Conservation (phyloP, 2,329 filamentous ascomycete species). For the Aureobasidium sp. region DNA sequence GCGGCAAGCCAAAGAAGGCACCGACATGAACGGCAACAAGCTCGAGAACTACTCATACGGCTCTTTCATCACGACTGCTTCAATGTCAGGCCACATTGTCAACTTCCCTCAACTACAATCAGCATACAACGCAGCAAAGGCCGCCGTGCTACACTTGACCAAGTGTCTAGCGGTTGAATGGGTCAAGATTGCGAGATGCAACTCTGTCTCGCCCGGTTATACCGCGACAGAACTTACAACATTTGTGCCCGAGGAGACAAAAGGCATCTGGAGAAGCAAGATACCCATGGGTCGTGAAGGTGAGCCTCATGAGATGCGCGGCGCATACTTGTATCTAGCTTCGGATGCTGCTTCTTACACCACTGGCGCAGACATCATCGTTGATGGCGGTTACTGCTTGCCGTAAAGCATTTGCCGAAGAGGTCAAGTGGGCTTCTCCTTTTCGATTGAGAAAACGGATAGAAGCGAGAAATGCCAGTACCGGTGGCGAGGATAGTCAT, state of each 20-base stretch:
- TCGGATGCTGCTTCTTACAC: conserved; percentile 78
- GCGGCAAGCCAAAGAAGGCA: conserved; percentile 60
- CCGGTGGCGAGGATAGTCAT: not conserved
- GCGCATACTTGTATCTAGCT: conserved; percentile 71
- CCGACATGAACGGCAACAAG: conserved; percentile 40
- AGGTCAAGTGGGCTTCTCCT: not conserved
- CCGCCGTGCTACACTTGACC: conserved; percentile 37
- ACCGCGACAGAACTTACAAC: conserved; percentile 64
- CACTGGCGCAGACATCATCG: conserved; percentile 56
- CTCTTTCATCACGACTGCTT: conserved; percentile 62
- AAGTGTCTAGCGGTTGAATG: conserved; percentile 68
- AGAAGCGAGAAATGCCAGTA: not conserved
- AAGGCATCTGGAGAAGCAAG: conserved; percentile 67
- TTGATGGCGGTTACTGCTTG: conserved; percentile 42
- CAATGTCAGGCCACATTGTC: conserved; percentile 69
- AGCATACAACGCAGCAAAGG: conserved; percentile 35
- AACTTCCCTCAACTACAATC: conserved; percentile 70
- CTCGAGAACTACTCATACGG: conserved; percentile 24
- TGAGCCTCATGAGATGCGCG: conserved; percentile 67
- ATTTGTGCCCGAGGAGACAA: conserved; percentile 57
- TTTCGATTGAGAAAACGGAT: not conserved
- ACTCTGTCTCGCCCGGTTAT: conserved; percentile 64
- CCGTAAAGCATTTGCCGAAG: not conserved
- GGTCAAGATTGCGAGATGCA: conserved; percentile 65
- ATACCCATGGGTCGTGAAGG: conserved; percentile 68